Percentiles rank a stretch among this genome's conserved stretches.
phyloP scores from a whole-genome alignment of 1,284 basidiomycete genomes.

The Cutaneotrichosporon sp. region DNA sequence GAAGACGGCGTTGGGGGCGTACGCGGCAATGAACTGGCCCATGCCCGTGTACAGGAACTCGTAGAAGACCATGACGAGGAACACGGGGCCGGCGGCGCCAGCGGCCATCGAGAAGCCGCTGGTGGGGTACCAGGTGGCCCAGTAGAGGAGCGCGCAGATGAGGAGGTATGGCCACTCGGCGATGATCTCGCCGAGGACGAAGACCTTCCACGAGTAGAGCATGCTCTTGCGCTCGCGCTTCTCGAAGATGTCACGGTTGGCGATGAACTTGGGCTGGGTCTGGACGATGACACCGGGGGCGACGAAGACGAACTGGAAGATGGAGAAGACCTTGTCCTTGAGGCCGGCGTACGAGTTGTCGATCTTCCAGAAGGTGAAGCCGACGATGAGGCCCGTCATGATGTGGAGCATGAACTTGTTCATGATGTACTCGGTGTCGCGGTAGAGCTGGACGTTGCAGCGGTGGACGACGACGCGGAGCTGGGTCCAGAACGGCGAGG shows the following conservation, averaged over 20 bases:
- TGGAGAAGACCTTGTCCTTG: constrained; percentile 23
- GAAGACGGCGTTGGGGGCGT: constrained; percentile 44
- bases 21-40: constrained; percentile 37
- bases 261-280: constrained; percentile 53
- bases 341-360: constrained; percentile 30
- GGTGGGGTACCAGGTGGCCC: constrained; percentile 21
- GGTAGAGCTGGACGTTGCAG: constrained; percentile 42
- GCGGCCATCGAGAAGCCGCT: constrained; percentile 14
- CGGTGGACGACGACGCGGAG: constrained; percentile 41
- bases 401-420: constrained; percentile 44
- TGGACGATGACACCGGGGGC: constrained; percentile 52
- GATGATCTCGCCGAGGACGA: constrained; percentile 41
- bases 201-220: constrained; percentile 49
- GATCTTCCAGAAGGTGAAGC: constrained; percentile 49
- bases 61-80: constrained; percentile 50
- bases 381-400: constrained; percentile 44
- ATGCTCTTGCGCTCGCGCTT: constrained; percentile 50
- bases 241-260: constrained; percentile 51
- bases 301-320: constrained; percentile 52
- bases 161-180: constrained; percentile 49
- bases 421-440: constrained; percentile 49
- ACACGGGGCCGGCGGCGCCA: constrained; percentile 32
- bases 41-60: constrained; percentile 52
- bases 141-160: constrained; percentile 38
- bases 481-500: constrained; percentile 40